Percentiles rank a stretch among this genome's conserved stretches.
Evolutionary conservation across 176 grass and related monocot genomes (phyloP).

Genomic region (Carex myosuroides): DNA sequence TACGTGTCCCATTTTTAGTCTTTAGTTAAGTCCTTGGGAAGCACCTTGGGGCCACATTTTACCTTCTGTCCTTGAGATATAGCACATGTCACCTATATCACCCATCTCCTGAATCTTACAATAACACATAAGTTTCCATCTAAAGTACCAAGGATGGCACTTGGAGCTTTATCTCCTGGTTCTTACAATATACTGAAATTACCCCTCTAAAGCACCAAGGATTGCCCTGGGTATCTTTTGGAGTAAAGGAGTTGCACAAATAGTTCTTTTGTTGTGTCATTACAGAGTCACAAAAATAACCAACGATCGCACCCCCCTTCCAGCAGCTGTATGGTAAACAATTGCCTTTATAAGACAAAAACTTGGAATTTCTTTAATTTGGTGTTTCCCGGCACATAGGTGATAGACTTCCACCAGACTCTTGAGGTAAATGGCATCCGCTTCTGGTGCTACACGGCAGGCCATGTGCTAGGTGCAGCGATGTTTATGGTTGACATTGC

Average conservation of each 20-base stretch:
- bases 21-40: background rate
- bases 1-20: background rate
- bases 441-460: constrained; percentile 97
- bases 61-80: background rate
- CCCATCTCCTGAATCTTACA: background rate
- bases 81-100: background rate
- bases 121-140: background rate
- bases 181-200: background rate
- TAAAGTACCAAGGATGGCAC: background rate
- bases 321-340: background rate
- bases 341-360: background rate
- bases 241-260: background rate
- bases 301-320: background rate
- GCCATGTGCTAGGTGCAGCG: constrained; percentile 87
- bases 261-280: background rate
- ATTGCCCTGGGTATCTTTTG: background rate
- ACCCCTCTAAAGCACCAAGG: background rate
- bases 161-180: background rate
- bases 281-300: background rate
- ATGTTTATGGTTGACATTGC: constrained; percentile 99
- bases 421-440: constrained; percentile 93
- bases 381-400: constrained; percentile 26
- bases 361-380: background rate
- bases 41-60: background rate
- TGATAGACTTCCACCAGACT: constrained; percentile 97